These are phyloP conservation scores for Senecio squalidus DNA, from an alignment of 140 eudicot species.

Conservation along the genomic window DNA sequence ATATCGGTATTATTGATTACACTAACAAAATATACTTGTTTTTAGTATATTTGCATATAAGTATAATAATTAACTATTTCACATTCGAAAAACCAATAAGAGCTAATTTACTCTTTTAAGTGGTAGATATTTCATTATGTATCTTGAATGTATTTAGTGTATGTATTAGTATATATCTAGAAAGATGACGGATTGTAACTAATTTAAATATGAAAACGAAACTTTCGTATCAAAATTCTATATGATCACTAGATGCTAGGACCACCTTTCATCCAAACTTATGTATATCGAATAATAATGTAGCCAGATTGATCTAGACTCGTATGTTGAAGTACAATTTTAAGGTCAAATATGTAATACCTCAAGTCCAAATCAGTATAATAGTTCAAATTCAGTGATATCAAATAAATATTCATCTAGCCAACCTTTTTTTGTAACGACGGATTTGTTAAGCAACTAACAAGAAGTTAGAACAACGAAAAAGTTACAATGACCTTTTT, in stretches of 20 bases:
- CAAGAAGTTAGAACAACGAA: too few species aligned
- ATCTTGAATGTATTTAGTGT: background rate
- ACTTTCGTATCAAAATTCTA: conserved; percentile 34
- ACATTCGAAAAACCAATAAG: background rate
- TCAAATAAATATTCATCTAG: too few species aligned
- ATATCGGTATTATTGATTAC: too few species aligned
- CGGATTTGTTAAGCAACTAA: too few species aligned
- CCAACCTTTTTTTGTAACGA: too few species aligned
- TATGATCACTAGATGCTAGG: conserved; percentile 24
- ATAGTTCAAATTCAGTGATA: too few species aligned
- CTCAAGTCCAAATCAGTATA: too few species aligned
- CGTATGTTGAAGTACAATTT: background rate
- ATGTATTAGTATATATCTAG: background rate
- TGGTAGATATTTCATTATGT: background rate
- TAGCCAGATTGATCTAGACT: background rate
- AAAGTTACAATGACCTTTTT: too few species aligned
- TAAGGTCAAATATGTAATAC: background rate
- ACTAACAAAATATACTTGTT: too few species aligned
- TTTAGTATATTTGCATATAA: too few species aligned
- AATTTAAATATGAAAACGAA: conserved; percentile 24
- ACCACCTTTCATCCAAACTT: conserved; percentile 27
- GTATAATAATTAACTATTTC: background rate
- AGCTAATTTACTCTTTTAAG: conserved; percentile 1
- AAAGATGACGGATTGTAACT: background rate
- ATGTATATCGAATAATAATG: conserved; percentile 1